These are phyloP conservation scores for Penicillium occitanis DNA, from an alignment of 2,329 filamentous ascomycete genomes.

Conservation along the genomic window DNA sequence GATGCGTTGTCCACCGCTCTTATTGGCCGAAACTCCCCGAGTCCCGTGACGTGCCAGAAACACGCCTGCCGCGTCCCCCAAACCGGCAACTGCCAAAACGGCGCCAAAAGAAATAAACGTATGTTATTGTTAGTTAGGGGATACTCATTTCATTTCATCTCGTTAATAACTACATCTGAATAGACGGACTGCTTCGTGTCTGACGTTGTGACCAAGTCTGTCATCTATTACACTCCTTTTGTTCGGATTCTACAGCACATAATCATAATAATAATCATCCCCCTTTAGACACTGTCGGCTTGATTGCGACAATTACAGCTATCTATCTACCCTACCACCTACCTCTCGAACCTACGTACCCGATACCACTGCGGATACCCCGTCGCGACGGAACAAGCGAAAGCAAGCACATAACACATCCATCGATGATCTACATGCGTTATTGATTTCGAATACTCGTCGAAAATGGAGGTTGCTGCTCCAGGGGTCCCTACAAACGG, in stretches of 20 bases:
- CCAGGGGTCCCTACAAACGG: conserved; percentile 37
- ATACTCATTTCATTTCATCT: not conserved
- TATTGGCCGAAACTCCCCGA: not conserved
- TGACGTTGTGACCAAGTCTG: not conserved
- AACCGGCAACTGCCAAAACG: conserved; percentile 12
- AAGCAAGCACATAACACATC: not conserved
- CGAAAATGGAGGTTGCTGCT: conserved; percentile 41
- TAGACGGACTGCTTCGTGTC: not conserved
- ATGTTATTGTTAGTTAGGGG: not conserved
- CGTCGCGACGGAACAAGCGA: not conserved
- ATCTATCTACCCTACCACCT: not conserved
- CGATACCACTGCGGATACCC: not conserved
- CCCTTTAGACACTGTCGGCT: not conserved
- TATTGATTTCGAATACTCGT: conserved; percentile 25
- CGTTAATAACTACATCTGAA: not conserved
- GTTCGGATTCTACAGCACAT: conserved; percentile 12
- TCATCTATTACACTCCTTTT: conserved; percentile 4
- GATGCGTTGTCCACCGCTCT: not conserved
- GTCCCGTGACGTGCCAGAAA: conserved; percentile 23
- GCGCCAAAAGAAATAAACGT: conserved; percentile 11
- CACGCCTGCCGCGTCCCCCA: conserved; percentile 29
- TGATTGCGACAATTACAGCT: not conserved
- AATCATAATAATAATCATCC: conserved; percentile 6
- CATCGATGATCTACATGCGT: conserved; percentile 34
- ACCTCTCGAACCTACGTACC: not conserved